These are phyloP conservation scores for Metarhizium brunneum DNA, from an alignment of 2,329 filamentous ascomycete genomes.

Conservation along the genomic window DNA sequence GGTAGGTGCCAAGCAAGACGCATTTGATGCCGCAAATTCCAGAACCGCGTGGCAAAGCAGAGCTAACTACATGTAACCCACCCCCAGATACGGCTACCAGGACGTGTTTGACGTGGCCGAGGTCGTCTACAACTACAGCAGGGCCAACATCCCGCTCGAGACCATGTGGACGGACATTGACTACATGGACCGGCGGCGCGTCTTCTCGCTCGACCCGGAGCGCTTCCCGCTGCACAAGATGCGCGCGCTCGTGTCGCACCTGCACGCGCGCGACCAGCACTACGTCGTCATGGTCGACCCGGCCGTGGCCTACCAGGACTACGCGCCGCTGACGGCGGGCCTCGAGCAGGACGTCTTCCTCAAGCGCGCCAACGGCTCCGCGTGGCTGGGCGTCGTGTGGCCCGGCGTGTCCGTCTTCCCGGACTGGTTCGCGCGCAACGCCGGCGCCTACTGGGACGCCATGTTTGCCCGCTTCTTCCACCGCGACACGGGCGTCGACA, in stretches of 20 bases:
- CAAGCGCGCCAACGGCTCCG: slow-evolving; percentile 43
- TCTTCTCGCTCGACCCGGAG: slow-evolving; percentile 61
- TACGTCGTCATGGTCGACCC: slow-evolving; percentile 75
- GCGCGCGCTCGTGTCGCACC: slow-evolving; percentile 54
- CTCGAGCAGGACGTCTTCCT: slow-evolving; percentile 38
- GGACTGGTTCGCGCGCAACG: slow-evolving; percentile 65
- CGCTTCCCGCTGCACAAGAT: slow-evolving; percentile 53
- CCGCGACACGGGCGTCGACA: slow-evolving; percentile 55
- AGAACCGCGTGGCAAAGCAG: fast-evolving
- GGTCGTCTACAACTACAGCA: slow-evolving; percentile 57
- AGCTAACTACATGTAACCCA: too few relatives aligned
- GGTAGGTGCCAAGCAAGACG: slow-evolving; percentile 17
- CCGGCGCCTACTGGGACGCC: slow-evolving; percentile 58
- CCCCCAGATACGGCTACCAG: slow-evolving; percentile 61
- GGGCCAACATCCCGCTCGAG: slow-evolving; percentile 58
- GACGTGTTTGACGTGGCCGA: slow-evolving; percentile 61
- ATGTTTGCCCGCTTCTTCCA: slow-evolving; percentile 60
- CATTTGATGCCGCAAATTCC: too few relatives aligned
- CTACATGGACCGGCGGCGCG: slow-evolving; percentile 47
- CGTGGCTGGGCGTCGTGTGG: slow-evolving; percentile 63
- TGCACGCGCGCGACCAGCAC: slow-evolving; percentile 58
- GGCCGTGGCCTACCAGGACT: slow-evolving; percentile 44
- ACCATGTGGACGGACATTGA: slow-evolving; percentile 70
- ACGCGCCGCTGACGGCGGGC: slow-evolving; percentile 30
- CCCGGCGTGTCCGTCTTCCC: slow-evolving; percentile 64